Evolutionary conservation across 2,329 filamentous ascomycete genomes (phyloP).

Genomic region (Trichoderma sp.): DNA sequence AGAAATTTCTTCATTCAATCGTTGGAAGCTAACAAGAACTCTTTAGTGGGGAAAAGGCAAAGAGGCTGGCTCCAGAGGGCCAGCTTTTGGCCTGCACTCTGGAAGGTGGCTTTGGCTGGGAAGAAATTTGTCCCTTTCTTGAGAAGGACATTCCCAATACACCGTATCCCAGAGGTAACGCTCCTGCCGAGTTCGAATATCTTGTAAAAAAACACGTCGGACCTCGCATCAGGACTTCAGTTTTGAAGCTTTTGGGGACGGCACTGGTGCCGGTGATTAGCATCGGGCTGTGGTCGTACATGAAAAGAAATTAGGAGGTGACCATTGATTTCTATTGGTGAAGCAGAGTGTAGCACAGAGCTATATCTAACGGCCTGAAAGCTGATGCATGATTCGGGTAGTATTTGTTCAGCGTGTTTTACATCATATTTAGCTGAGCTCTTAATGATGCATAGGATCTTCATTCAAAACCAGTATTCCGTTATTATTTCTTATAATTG

Average conservation of each 20-base stretch:
- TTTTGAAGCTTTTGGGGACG: not conserved
- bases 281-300: slow-evolving; percentile 3
- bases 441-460: not conserved
- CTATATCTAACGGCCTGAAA: not conserved
- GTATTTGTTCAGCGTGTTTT: not conserved
- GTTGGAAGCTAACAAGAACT: not conserved
- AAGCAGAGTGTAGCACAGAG: not conserved
- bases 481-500: not conserved
- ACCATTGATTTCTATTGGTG: not conserved
- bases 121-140: slow-evolving; percentile 43
- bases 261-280: slow-evolving; percentile 9
- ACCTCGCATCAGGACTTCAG: not conserved
- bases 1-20: not conserved
- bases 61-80: slow-evolving; percentile 36
- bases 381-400: not conserved
- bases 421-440: not conserved
- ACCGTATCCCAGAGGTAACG: slow-evolving; percentile 22
- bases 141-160: slow-evolving; percentile 37
- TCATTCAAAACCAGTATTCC: not conserved
- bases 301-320: not conserved
- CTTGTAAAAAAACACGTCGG: not conserved
- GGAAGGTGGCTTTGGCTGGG: slow-evolving; percentile 44
- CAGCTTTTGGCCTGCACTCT: slow-evolving; percentile 39
- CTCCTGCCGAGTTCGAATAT: slow-evolving; percentile 14
- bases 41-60: slow-evolving; percentile 35